Evolutionary conservation across 2,329 filamentous ascomycete species (phyloP), one percentile per base, ranked within the genome.

Genomic region (Clonostachys rhizophaga): DNA sequence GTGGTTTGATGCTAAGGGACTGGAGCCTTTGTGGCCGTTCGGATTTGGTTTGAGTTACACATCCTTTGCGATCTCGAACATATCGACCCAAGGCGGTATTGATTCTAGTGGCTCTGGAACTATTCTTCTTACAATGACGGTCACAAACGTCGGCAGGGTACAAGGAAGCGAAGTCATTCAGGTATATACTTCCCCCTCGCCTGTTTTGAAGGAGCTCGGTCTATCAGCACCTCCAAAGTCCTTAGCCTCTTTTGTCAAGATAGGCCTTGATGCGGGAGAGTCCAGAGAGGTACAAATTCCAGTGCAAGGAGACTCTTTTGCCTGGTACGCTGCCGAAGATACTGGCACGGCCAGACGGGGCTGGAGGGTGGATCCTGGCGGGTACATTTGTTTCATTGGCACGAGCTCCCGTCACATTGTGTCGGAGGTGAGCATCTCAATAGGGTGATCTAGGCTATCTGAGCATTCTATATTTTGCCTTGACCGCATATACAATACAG

Each of bases 141-240:
- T 87, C 20, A 72, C 68, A 42, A 87, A 88, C 62, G 79, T 70
- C 2, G 84, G 83, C 8, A 56, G 53, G 0, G 52, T 70, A 0
- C 57, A 63, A 2, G 79, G 78, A 18, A 66, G 70, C 6, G 66
- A 69, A n/a, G 75, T 82, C 3, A 74, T 80, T 3, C 80, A 83
- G 48, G 55, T 81, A 3, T 84, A 83, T 56, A 30, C 24, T 30
- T 30, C 24, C 24, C 24, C 24, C 24, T 30, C 24, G 24, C 24
- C 24, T 30, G 24, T 10, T 10, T 30, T 30, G 24, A 30, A 30
- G 9, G 24, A 30, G 9, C 8, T 30, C 9, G 24, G 24, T 10
- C 24, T 30, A 30, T 10, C 24, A 30, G 24, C 24, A 30, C 4
- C 24, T 10, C 24, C 24, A 30, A 30, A 30, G 9, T 30, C 24